Base-by-base conservation (phyloP, 176 grass and related monocot species). In the Oryza rufipogon region DNA sequence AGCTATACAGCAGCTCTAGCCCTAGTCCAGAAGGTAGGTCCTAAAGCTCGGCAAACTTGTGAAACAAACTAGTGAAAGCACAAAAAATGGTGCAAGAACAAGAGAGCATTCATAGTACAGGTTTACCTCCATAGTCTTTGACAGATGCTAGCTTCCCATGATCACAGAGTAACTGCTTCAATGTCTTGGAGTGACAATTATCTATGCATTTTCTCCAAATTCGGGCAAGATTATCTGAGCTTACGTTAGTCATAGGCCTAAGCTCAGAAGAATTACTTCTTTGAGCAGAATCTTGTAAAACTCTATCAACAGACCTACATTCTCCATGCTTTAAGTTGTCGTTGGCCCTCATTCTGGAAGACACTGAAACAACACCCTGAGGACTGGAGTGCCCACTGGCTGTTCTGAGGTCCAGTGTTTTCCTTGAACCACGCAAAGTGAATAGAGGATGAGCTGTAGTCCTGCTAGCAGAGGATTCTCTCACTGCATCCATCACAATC, bases 191-290 rank as follows among this genome's bases (percentile, higher is more conserved):
- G 64, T 98, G 96, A 68, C 96, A 98, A 61, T 89, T 93, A 19
- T 94, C 80, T 71, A 98, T 94, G 81, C 93, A 98, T 47, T 75
- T 80, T 73, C 74, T 90, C 96, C 96, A 98, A 81, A 98, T 94
- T 20, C 82, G 83, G 44, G 76, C 82, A 80, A 99, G 71, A 69
- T 91, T 90, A 72, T 94, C 91, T 71, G 81, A 87, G 67, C 48
- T 87, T 82, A 70, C 81, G 75, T 81, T 75, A 48, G 69, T 78
- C 34, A 46, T 80, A 71, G 56, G 22, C 79, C 71, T 90, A 71
- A 56, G 85, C 34, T 85, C 89, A 78, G 83, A 85, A 45, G 82
- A 80, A 84, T 90, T 85, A 87, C 83, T 81, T 80, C 30, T 32
- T 76, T 74, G 90, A 78, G 73, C 7, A 86, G 85, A 86, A 75